Evolutionary conservation across 768 basidiomycete genomes (phyloP).

Genomic region (Hemileccinum rubropunctum): DNA sequence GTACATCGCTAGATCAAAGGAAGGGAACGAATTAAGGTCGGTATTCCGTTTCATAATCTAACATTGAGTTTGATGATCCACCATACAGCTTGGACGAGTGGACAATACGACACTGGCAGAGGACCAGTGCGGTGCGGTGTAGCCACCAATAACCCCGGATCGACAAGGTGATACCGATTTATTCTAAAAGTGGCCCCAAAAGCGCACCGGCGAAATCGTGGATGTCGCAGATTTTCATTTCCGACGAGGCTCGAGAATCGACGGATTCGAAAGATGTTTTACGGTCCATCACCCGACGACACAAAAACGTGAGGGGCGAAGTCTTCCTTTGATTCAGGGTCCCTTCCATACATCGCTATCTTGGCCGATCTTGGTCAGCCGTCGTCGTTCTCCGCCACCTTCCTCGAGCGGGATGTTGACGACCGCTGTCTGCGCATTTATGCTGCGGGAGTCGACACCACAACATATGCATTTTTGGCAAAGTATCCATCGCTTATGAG

Average conservation of each 20-base stretch:
- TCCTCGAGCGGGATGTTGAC: neutral
- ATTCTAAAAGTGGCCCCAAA: neutral
- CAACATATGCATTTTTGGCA: conserved; percentile 10
- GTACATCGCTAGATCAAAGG: neutral
- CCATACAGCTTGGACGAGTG: neutral
- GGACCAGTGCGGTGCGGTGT: conserved; percentile 12
- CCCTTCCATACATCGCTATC: conserved; percentile 1
- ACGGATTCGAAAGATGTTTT: no score
- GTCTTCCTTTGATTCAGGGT: conserved; percentile 6
- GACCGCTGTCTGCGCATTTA: conserved; percentile 3
- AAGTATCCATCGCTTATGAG: neutral
- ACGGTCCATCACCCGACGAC: neutral
- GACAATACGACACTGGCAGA: conserved; percentile 9
- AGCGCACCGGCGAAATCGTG: neutral
- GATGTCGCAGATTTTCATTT: conserved; percentile 19
- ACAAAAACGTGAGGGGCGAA: no score
- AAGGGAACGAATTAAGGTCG: no score
- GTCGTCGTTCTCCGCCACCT: conserved; percentile 1
- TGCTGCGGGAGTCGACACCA: no score
- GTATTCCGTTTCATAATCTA: no score
- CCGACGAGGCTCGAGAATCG: conserved; percentile 6
- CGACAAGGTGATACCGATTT: conserved; percentile 14
- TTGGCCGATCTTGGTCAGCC: neutral
- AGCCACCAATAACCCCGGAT: conserved; percentile 2
- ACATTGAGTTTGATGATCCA: no score